Evolutionary conservation across 768 basidiomycete genomes (phyloP).

Genomic region (Pleurotus giganteus): DNA sequence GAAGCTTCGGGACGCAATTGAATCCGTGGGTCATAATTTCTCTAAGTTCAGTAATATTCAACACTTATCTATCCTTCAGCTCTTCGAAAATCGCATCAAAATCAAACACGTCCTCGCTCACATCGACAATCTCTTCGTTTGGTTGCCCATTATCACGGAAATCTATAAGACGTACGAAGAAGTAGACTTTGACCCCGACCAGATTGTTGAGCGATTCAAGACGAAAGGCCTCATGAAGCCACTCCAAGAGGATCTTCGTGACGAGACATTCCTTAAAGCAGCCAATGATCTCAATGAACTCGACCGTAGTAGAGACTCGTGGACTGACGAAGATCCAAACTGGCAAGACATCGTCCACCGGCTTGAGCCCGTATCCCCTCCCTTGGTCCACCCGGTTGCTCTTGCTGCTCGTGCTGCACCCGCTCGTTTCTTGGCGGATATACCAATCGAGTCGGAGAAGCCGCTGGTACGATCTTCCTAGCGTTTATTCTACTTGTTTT

Average conservation of each 20-base stretch:
- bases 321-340: slow-evolving; percentile 6
- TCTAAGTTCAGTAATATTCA: too few relatives aligned
- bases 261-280: background rate
- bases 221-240: slow-evolving; percentile 8
- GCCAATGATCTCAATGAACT: slow-evolving; percentile 3
- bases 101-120: slow-evolving; percentile 10
- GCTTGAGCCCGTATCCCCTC: background rate
- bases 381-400: background rate
- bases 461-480: background rate
- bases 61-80: slow-evolving; percentile 1
- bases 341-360: slow-evolving; percentile 1
- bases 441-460: too few relatives aligned
- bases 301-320: slow-evolving; percentile 1
- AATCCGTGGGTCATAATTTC: background rate
- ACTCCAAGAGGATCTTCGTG: slow-evolving; percentile 6
- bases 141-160: slow-evolving; percentile 12
- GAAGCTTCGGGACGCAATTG: slow-evolving; percentile 13
- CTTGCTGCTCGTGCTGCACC: background rate
- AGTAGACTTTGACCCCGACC: slow-evolving; percentile 11
- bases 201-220: slow-evolving; percentile 15
- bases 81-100: slow-evolving; percentile 15
- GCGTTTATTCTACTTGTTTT: background rate
- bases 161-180: slow-evolving; percentile 16
- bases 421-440: background rate
- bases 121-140: slow-evolving; percentile 3